These are phyloP conservation scores for Tuber magnatum DNA, from an alignment of 495 filamentous ascomycete species.

Conservation along the genomic window DNA sequence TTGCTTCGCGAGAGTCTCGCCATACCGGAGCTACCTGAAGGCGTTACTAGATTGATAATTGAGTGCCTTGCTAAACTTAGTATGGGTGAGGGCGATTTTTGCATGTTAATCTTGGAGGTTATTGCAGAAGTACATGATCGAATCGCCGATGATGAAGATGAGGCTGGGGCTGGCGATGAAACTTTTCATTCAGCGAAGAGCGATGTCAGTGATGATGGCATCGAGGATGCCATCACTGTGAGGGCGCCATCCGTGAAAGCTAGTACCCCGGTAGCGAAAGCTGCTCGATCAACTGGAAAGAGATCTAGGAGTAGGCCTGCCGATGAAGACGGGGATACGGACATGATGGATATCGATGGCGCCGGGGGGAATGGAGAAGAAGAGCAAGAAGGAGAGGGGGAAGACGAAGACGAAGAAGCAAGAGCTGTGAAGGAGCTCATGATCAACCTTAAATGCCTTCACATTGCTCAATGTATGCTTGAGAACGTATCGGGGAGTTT, in stretches of 20 bases:
- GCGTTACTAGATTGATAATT: conserved; percentile 79
- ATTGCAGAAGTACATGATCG: conserved; percentile 94
- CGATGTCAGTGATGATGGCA: conserved; percentile 61
- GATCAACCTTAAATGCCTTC: conserved; percentile 96
- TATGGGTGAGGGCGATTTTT: conserved; percentile 86
- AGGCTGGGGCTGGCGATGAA: conserved; percentile 52
- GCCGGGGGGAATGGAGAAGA: conserved; percentile 45
- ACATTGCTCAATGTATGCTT: conserved; percentile 96
- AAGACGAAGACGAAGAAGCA: conserved; percentile 66
- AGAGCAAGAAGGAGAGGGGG: conserved; percentile 47
- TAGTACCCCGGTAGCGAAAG: background rate
- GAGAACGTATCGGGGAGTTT: conserved; percentile 78
- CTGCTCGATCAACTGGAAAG: conserved; percentile 4
- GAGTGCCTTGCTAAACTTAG: conserved; percentile 70
- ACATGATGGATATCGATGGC: conserved; percentile 44
- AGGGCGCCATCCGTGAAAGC: conserved; percentile 23
- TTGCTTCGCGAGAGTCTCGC: conserved; percentile 77
- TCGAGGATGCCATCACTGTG: conserved; percentile 30
- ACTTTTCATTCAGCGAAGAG: conserved; percentile 88
- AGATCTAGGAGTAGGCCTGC: conserved; percentile 5
- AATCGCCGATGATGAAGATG: conserved; percentile 62
- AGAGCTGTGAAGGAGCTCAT: conserved; percentile 84
- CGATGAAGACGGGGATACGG: conserved; percentile 23
- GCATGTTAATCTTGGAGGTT: conserved; percentile 81
- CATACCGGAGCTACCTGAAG: conserved; percentile 80